phyloP scores from a whole-genome alignment of 768 basidiomycete genomes.

The Pleurotus ostreatus region DNA sequence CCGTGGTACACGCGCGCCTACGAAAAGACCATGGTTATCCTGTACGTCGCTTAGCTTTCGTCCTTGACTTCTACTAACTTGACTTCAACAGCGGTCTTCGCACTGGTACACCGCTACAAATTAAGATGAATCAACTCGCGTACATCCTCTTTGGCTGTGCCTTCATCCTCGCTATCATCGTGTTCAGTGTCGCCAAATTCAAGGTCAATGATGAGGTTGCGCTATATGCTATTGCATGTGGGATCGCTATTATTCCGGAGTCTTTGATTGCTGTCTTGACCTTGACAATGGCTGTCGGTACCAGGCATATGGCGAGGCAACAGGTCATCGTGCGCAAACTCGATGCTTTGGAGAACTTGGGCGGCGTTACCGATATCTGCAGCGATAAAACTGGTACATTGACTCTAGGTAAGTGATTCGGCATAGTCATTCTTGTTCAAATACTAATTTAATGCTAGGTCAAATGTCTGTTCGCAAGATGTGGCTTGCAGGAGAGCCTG shows the following conservation, averaged over 20 bases:
- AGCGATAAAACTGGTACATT: slow-evolving; percentile 68
- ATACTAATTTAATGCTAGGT: slow-evolving; percentile 17
- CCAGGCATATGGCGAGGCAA: slow-evolving; percentile 17
- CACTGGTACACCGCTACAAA: slow-evolving; percentile 5
- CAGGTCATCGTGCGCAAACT: slow-evolving; percentile 61
- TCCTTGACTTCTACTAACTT: not conserved
- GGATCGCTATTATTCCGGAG: slow-evolving; percentile 7
- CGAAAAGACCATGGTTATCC: not conserved
- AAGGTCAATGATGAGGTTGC: slow-evolving; percentile 3
- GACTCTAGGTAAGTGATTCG: slow-evolving; percentile 20
- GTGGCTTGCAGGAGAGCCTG: slow-evolving; percentile 29
- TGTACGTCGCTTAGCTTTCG: not conserved
- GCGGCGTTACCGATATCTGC: slow-evolving; percentile 51
- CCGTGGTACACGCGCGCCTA: slow-evolving; percentile 1
- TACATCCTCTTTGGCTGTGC: slow-evolving; percentile 6
- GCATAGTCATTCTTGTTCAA: not conserved
- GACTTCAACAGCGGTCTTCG: not conserved
- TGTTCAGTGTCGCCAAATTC: slow-evolving; percentile 3
- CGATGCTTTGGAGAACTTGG: slow-evolving; percentile 60
- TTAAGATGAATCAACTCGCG: slow-evolving; percentile 7
- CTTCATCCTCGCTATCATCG: slow-evolving; percentile 4
- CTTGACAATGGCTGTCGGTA: slow-evolving; percentile 6
- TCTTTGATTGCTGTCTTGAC: slow-evolving; percentile 7
- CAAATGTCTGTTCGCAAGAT: slow-evolving; percentile 37
- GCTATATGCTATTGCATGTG: slow-evolving; percentile 4